phyloP scores from a whole-genome alignment of 1,284 basidiomycete genomes.

The Stereum hirsutum region DNA sequence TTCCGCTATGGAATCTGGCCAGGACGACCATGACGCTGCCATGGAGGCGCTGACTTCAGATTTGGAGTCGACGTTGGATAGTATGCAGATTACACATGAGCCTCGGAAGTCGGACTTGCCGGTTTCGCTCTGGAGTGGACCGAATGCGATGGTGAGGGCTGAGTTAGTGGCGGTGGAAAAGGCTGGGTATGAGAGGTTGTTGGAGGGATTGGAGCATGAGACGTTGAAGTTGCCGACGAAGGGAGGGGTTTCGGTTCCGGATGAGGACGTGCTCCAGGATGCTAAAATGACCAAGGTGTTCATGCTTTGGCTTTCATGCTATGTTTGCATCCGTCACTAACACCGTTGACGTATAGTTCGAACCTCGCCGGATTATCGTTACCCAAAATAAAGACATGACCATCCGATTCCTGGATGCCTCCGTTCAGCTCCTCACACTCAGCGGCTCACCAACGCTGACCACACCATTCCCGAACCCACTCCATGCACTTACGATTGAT shows the following conservation, averaged over 20 bases:
- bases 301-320: background rate
- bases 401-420: slow-evolving; percentile 62
- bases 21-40: slow-evolving; percentile 7
- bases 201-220: slow-evolving; percentile 12
- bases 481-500: slow-evolving; percentile 59
- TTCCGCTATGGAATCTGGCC: background rate
- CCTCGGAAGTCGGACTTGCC: slow-evolving; percentile 31
- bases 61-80: slow-evolving; percentile 32
- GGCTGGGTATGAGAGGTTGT: slow-evolving; percentile 30
- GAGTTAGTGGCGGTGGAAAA: slow-evolving; percentile 34
- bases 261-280: slow-evolving; percentile 33
- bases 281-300: slow-evolving; percentile 42
- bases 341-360: slow-evolving; percentile 31
- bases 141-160: slow-evolving; percentile 30
- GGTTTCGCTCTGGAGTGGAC: slow-evolving; percentile 28
- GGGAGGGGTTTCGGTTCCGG: slow-evolving; percentile 41
- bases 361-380: slow-evolving; percentile 60
- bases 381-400: slow-evolving; percentile 59
- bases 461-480: slow-evolving; percentile 48
- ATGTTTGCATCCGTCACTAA: background rate
- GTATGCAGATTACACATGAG: slow-evolving; percentile 29
- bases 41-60: slow-evolving; percentile 25
- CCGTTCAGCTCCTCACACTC: slow-evolving; percentile 54
- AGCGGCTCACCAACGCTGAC: slow-evolving; percentile 34
- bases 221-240: slow-evolving; percentile 10